A percentile compares a stretch with the other conserved stretches of the same genome.
phyloP scores from a whole-genome alignment of 1,284 basidiomycete species.

The Cutaneotrichosporon spelunceum region DNA sequence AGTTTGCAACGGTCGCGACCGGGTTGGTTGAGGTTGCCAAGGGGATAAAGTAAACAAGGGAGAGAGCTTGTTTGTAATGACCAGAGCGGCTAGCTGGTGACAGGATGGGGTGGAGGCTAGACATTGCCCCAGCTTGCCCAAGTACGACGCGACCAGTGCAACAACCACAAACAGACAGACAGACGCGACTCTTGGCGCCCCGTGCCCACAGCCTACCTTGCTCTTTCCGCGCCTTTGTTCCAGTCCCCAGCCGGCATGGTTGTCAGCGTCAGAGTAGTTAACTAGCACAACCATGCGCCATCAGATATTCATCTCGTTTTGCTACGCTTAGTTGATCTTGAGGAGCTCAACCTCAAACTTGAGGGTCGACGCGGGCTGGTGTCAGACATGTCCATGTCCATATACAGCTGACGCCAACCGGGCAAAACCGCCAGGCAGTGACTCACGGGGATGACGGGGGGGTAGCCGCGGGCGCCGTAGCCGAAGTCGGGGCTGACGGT shows the following conservation, averaged over 20 bases:
- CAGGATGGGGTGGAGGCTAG: no score
- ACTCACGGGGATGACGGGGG: conserved; percentile 57
- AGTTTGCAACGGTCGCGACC: no score
- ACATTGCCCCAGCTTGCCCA: no score
- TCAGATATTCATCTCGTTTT: background rate
- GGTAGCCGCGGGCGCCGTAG: conserved; percentile 57
- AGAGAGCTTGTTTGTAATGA: no score
- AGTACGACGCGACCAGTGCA: background rate
- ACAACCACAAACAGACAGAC: background rate
- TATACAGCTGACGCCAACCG: background rate
- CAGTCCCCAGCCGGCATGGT: no score
- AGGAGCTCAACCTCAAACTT: conserved; percentile 59
- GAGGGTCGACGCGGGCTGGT: conserved; percentile 44
- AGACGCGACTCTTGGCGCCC: background rate
- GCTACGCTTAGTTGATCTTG: conserved; percentile 50
- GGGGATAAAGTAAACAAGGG: no score
- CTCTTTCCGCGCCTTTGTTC: background rate
- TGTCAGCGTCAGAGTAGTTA: background rate
- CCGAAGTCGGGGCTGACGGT: conserved; percentile 51
- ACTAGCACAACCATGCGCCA: background rate
- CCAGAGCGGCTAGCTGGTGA: no score
- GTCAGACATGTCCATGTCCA: background rate
- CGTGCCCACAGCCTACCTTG: background rate
- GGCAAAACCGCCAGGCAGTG: conserved; percentile 14
- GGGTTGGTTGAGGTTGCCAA: no score